These are phyloP conservation scores for Ramaria rubella DNA, from an alignment of 768 basidiomycete genomes.

Conservation along the genomic window DNA sequence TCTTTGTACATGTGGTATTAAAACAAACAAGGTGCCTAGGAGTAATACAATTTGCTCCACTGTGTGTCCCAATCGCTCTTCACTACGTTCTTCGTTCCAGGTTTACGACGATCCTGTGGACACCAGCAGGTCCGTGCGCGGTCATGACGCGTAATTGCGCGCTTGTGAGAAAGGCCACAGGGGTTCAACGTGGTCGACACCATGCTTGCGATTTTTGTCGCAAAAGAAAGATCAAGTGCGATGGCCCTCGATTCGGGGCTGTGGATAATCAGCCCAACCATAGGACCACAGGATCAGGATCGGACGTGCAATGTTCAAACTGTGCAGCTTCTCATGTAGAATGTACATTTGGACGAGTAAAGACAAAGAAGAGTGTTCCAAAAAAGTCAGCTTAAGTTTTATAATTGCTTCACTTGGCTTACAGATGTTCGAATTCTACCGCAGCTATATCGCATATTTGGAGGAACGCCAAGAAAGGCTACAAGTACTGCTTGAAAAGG, in stretches of 20 bases:
- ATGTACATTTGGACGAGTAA: conserved; percentile 5
- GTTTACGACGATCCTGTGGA: neutral
- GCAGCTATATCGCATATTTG: neutral
- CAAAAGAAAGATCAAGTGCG: neutral
- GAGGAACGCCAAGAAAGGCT: neutral
- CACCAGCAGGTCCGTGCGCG: neutral
- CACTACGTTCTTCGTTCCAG: neutral
- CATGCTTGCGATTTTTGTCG: neutral
- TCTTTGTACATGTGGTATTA: neutral
- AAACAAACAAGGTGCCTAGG: neutral
- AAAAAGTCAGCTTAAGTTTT: neutral
- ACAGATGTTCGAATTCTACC: neutral
- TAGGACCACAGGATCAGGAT: conserved; percentile 10
- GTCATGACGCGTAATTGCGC: neutral
- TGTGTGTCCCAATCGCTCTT: neutral
- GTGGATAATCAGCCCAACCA: conserved; percentile 5
- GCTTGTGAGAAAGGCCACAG: too few relatives aligned
- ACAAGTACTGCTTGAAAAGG: neutral
- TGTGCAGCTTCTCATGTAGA: neutral
- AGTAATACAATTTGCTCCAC: neutral
- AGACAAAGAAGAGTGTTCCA: neutral
- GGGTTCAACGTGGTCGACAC: neutral
- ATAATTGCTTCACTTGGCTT: neutral
- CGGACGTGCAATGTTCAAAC: conserved; percentile 7
- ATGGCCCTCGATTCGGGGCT: neutral